Base-by-base conservation (phyloP, 345 rosid species). In the Citrus glauca region DNA sequence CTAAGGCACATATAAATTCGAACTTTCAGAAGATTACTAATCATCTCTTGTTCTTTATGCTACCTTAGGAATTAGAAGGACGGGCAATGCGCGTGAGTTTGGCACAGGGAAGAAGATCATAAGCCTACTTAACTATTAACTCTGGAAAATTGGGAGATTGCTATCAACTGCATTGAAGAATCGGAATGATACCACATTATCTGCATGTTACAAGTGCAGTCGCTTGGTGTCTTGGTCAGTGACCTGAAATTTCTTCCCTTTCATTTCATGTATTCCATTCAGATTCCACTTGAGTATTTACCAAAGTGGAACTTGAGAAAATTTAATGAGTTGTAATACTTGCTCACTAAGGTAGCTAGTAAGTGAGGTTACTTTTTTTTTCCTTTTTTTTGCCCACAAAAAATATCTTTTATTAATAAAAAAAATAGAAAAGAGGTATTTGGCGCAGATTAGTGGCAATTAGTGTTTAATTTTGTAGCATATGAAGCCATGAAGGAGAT, bases 31-130 rank as follows among this genome's bases (percentile, higher is more conserved):
- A 65, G 11, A 22, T 33, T 28, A 4, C 55, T 63, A 70, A 64
- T 78, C 35, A 32, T 72, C 56, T 20, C 9, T 42, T 19, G 28
- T 78, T 73, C 30, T 70, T 33, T 69, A 53, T 65, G 67, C 20
- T 76, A 13, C 69, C 16, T 25, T 45, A 90, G 92, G 98, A 92
- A 77, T 82, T 95, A 0, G 97, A 93, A 50, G 98, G 98, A 42
- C 85, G 98, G 14, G 88, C 87, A 0, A 77, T 93, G 74, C 86
- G 98, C 19, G 93, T 93, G n/a, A 90, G 91, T 86, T 65, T 86
- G 73, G 98, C 99, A 65, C 81, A 92, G 81, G 98, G 95, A 70
- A 91, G 83, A 82, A 87, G 83, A 80, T 80, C 83, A 27, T 82
- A 80, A 79, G 74, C 67, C 50, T 35, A 48, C 16, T 22, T 40